Evolutionary conservation across 306 rosid genomes (phyloP), one percentile per base, ranked within the genome.

Genomic region (Dalbergia oliveri): DNA sequence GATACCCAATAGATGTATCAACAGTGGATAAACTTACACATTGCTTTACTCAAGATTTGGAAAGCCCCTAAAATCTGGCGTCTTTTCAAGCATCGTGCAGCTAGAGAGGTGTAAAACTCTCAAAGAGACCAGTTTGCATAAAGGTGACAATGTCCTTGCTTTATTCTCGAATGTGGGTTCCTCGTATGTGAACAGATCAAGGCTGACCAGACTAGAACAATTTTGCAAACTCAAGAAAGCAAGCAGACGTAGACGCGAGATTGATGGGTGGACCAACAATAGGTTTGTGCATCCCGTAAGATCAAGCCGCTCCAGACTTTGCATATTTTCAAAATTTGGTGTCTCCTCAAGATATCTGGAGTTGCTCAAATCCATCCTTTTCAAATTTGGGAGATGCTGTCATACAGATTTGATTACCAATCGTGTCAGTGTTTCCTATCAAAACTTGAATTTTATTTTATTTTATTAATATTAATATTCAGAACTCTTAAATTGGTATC

Each of bases 361-460:
- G 16, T 70, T 50, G 62, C 75, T 69, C 39, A 69, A 15, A 35
- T 34, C 63, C 41, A 71, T 4, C 64, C 63, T 53, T 71, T 51
- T 31, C 50, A 71, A 33, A 5, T 10, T 4, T 2, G 49, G 76
- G 11, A 54, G 3, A 9, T 11, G 10, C 76, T 71, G 64, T 34
- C 23, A 21, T 21, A 21, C 23, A 21, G 23, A 21, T 21, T 21
- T 21, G 23, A 21, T 21, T 21, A 21, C 23, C 23, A 21, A 21
- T 21, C 23, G 1, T 21, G 23, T 21, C 23, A 21, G 23, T 21
- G 23, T 21, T 21, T 21, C 23, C 23, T 21, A 21, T 21, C 23
- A 21, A 21, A 0, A 21, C 23, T 21, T 21, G 23, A 21, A 21
- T 21, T 21, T 21, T 21, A 21, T 21, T 21, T 21, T n/a, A n/a